Percentiles rank a stretch among this genome's conserved stretches.
These are phyloP conservation scores for Lentinula edodes DNA, from an alignment of 768 basidiomycete species.

Conservation along the genomic window DNA sequence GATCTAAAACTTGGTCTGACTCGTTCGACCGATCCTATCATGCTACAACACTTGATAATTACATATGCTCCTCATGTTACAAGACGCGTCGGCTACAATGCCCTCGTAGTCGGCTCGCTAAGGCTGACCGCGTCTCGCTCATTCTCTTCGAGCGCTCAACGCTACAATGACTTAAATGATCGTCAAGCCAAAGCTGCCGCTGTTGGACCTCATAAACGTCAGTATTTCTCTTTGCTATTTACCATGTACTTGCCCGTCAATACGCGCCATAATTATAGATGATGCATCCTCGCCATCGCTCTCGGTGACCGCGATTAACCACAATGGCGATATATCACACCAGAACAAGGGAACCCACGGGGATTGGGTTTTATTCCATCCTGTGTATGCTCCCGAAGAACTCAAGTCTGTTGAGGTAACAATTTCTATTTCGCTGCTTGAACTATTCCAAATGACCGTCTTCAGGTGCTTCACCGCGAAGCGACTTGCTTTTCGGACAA, in stretches of 20 bases:
- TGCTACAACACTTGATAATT: background rate
- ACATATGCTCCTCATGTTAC: background rate
- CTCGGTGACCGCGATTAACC: background rate
- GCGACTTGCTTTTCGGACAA: constrained; percentile 68
- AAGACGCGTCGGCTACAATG: background rate
- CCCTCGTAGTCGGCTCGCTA: background rate
- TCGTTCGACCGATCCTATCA: background rate
- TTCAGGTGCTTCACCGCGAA: constrained; percentile 64
- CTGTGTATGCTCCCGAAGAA: constrained; percentile 79
- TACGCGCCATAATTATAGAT: background rate
- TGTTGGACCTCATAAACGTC: constrained; percentile 16
- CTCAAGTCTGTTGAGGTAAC: constrained; percentile 65
- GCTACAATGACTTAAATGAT: constrained; percentile 11
- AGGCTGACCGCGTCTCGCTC: background rate
- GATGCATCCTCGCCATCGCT: background rate
- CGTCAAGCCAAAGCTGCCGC: constrained; percentile 14
- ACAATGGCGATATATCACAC: background rate
- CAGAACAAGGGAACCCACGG: constrained; percentile 42
- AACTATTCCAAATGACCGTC: background rate
- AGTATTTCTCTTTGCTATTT: constrained; percentile 1
- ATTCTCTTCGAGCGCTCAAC: constrained; percentile 7
- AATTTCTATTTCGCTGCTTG: background rate
- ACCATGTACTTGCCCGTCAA: background rate
- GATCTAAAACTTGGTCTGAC: background rate
- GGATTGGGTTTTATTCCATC: constrained; percentile 92